These are phyloP conservation scores for Aschersonia sp. DNA, from an alignment of 2,329 filamentous ascomycete species.

Conservation along the genomic window DNA sequence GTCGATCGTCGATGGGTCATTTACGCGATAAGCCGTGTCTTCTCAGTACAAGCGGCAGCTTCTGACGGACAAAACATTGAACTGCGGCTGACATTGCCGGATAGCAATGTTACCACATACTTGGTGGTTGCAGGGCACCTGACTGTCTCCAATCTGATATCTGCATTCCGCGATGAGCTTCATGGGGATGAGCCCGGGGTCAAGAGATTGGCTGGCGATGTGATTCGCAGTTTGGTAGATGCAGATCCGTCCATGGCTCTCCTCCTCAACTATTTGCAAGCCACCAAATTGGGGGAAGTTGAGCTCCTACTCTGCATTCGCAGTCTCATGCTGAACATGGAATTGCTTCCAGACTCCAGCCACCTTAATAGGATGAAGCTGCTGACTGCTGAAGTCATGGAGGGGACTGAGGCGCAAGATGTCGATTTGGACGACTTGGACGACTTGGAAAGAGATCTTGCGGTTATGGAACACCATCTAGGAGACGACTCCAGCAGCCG, in stretches of 20 bases:
- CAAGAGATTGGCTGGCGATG: conserved; percentile 39
- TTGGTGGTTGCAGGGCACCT: conserved; percentile 46
- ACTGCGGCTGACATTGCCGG: conserved; percentile 25
- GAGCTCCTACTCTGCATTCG: conserved; percentile 55
- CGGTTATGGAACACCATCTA: conserved; percentile 52
- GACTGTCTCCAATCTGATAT: conserved; percentile 41
- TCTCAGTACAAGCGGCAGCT: conserved; percentile 33
- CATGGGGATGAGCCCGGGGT: conserved; percentile 26
- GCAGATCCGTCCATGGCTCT: conserved; percentile 56
- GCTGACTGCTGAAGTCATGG: conserved; percentile 12
- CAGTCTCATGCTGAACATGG: conserved; percentile 54
- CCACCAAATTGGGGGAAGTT: conserved; percentile 47
- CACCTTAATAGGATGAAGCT: conserved; percentile 17
- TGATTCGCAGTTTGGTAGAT: conserved; percentile 46
- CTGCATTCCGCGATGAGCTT: conserved; percentile 37
- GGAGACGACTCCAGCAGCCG: conserved; percentile 48
- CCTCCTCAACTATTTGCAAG: conserved; percentile 48
- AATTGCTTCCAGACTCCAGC: conserved; percentile 32
- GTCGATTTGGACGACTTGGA: conserved; percentile 47
- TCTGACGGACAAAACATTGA: conserved; percentile 20
- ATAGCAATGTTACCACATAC: conserved; percentile 42
- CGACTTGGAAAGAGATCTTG: conserved; percentile 48
- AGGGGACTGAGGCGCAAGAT: conserved; percentile 20
- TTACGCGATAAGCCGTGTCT: conserved; percentile 46
- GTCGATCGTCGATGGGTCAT: conserved; percentile 52